Evolutionary conservation across 257 asterid species (phyloP).

Genomic region (Buddleja alternifolia): DNA sequence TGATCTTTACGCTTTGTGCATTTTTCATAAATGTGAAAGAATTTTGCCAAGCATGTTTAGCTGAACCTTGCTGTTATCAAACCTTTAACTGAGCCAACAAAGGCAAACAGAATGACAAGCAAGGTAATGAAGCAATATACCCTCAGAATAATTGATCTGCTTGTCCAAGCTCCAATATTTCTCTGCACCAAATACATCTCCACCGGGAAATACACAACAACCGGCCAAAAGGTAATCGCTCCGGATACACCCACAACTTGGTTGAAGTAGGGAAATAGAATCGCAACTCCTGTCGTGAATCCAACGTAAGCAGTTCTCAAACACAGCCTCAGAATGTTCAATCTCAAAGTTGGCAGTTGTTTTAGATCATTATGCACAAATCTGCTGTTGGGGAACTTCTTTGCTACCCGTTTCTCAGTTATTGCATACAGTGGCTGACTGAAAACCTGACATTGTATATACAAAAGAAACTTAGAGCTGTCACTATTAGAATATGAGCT

Average conservation of each 20-base stretch:
- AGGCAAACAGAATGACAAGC: constrained; percentile 12
- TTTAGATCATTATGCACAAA: background rate
- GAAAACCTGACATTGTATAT: constrained; percentile 24
- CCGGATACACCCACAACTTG: constrained; percentile 56
- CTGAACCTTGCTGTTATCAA: constrained; percentile 16
- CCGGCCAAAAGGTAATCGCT: constrained; percentile 54
- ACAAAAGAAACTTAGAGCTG: background rate
- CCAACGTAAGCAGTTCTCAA: constrained; percentile 52
- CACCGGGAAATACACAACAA: constrained; percentile 65
- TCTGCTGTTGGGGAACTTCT: constrained; percentile 27
- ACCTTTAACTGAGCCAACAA: constrained; percentile 23
- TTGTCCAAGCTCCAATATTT: constrained; percentile 19
- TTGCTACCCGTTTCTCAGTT: constrained; percentile 38
- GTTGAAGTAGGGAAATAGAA: constrained; percentile 56
- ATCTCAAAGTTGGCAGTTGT: constrained; percentile 21
- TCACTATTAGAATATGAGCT: too few species aligned
- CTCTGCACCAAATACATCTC: constrained; percentile 49
- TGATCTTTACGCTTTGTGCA: too few species aligned
- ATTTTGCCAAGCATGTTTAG: background rate
- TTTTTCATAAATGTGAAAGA: too few species aligned
- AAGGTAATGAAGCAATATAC: constrained; percentile 1
- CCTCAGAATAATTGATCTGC: constrained; percentile 16
- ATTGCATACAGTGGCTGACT: constrained; percentile 46
- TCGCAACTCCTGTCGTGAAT: constrained; percentile 41
- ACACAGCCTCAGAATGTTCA: constrained; percentile 40